Conservation (phyloP, 176 grass and related monocot genomes). For the Bolboschoenus planiculmis region DNA sequence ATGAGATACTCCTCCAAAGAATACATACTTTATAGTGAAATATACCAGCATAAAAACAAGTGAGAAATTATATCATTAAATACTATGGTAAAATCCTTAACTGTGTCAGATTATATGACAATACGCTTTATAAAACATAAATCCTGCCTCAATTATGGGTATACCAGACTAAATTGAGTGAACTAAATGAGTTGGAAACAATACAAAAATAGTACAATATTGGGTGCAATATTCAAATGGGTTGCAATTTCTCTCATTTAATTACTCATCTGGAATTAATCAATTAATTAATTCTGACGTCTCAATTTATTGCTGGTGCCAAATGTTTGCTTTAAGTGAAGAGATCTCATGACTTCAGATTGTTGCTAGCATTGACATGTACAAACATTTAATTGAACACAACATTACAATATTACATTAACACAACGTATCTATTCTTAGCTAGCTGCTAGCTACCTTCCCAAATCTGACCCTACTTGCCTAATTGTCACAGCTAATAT, state of each 20-base stretch:
- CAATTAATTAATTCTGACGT: neutral
- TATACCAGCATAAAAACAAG: too few species aligned
- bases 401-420: too few species aligned
- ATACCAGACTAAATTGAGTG: neutral
- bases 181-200: neutral
- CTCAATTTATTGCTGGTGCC: neutral
- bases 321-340: slow-evolving; percentile 6
- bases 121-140: too few species aligned
- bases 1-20: too few species aligned
- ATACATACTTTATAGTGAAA: too few species aligned
- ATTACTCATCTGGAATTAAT: neutral
- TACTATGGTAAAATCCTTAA: too few species aligned
- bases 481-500: slow-evolving; percentile 16
- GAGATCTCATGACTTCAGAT: neutral
- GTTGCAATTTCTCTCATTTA: neutral
- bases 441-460: neutral
- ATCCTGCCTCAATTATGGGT: neutral
- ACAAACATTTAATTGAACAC: slow-evolving; percentile 3
- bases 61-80: too few species aligned
- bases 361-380: neutral
- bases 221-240: neutral
- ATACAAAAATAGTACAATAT: too few species aligned
- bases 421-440: neutral
- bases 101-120: too few species aligned
- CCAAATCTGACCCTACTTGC: slow-evolving; percentile 3